Base-by-base conservation (phyloP, 768 basidiomycete genomes). In the Phaffia australis region DNA sequence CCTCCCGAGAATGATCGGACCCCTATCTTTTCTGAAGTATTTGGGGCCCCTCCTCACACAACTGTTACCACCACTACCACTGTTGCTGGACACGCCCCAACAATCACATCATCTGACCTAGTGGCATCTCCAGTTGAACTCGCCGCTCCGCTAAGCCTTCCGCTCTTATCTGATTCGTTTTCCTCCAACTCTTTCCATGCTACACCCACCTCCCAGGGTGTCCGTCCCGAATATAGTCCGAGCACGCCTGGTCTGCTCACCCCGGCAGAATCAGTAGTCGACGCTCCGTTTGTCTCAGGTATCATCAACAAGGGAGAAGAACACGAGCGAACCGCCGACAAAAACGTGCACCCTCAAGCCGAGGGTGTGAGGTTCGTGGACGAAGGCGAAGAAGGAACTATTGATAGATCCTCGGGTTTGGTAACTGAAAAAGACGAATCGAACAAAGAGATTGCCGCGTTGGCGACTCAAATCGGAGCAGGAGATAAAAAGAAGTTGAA, bases 401-500 rank as follows among this genome's bases (percentile, higher is more conserved):
- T 32, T 30, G 21, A 46, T 42, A 42, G 35, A 42, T 42, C 35
- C 6, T 42, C 35, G 11, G 35, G 35, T 42, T 4, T 42, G 11
- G 35, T 5, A 42, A 11, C 11, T 42, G 35, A 42, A 5, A 42
- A 42, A 42, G 11, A 4, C 11, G 35, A 50, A 51, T 27, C 64
- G 3, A 59, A 60, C 59, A 60, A 65, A 49, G 64, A 56, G 57
- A 47, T 65, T 9, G 25, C 55, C 47, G 60, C 60, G 35, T 42
- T 11, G 35, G 35, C 35, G 35, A 42, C 35, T 42, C 35, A 54
- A 15, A 54, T 15, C 15, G 29, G 16, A 30, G n/a, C 29, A 15
- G 9, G 15, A 23, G 15, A 54, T 23, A 15, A 30, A 15, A 30
- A 54, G 9, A 54, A 30, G 29, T 54, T 54, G 29, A 23, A 23